Evolutionary conservation across 306 rosid species (phyloP), one percentile per base, ranked within the genome.

Genomic region (Geum urbanum): DNA sequence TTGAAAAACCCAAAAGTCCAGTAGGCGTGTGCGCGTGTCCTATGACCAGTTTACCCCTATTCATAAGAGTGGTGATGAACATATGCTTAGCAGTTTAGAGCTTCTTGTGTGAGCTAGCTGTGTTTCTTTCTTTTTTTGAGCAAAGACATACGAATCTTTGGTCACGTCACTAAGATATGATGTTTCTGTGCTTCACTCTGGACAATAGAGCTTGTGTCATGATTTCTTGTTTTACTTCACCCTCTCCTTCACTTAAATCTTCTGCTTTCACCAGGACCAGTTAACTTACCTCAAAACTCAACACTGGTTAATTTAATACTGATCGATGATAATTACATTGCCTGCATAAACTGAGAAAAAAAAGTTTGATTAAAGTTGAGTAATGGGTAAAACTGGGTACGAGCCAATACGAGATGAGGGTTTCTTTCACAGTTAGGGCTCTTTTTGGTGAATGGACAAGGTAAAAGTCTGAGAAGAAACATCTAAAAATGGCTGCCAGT

Each of bases 101-200:
- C 65, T 72, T 72, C 49, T 73, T 22, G 70, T 52, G 54, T 75
- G 70, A 69, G 58, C 65, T 69, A 15, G 16, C 39, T 27, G 44
- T 18, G 47, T 24, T 67, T 75, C 9, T 52, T 35, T 69, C 18
- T 53, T 69, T 18, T 54, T 39, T 63, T 73, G 56, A 55, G 41
- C 66, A 27, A 41, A 44, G 66, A 57, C 55, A 53, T 66, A 70
- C 18, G 37, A 77, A 69, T 40, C 78, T 74, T 68, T 73, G 69
- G 60, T 86, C 86, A 72, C 78, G 74, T 78, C 83, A 79, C 43
- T 7, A n/a, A 11, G 82, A 66, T 48, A 55, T 72, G 45, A 70
- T 63, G 77, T 82, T 52, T 55, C 73, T 61, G 78, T 70, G 76
- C 50, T 71, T 83, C 69, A 61, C 60, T 62, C 55, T 59, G 67